phyloP scores from a whole-genome alignment of 805 yeast species.

The Pichia exigua region DNA sequence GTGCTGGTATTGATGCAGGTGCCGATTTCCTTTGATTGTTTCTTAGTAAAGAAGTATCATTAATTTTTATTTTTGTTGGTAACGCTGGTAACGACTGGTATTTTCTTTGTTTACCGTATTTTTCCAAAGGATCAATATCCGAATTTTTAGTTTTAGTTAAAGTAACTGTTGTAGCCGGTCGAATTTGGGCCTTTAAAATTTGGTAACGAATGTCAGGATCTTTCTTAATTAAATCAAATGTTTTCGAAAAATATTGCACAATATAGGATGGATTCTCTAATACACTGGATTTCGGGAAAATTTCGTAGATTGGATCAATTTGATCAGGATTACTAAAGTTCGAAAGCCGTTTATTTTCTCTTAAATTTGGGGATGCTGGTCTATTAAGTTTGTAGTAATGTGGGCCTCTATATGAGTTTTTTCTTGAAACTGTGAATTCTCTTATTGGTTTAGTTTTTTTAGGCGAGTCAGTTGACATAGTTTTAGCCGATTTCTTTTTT shows the following conservation, averaged over 20 bases:
- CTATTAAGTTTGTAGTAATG: slow-evolving; percentile 3
- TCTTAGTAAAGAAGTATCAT: background rate
- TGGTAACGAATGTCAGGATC: slow-evolving; percentile 9
- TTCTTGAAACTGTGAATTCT: slow-evolving; percentile 10
- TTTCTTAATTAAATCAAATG: slow-evolving; percentile 8
- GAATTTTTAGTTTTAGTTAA: background rate
- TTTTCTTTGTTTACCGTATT: background rate
- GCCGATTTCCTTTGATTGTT: slow-evolving; percentile 9
- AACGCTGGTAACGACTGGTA: slow-evolving; percentile 9
- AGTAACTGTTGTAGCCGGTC: background rate
- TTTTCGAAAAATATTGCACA: slow-evolving; percentile 12
- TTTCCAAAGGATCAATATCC: background rate
- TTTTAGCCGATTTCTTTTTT: background rate
- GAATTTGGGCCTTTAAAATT: slow-evolving; percentile 9
- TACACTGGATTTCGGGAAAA: slow-evolving; percentile 2
- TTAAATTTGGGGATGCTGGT: background rate
- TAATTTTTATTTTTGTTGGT: background rate
- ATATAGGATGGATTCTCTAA: slow-evolving; percentile 11
- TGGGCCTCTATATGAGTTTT: slow-evolving; percentile 4
- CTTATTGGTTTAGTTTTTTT: background rate
- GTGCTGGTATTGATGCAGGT: slow-evolving; percentile 1
- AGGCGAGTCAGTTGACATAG: background rate
- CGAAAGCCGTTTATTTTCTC: slow-evolving; percentile 1
- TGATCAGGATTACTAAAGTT: slow-evolving; percentile 3
- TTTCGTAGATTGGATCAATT: slow-evolving; percentile 9